phyloP scores from a whole-genome alignment of 2,329 filamentous ascomycete species.

The Hypoxylon sp. region DNA sequence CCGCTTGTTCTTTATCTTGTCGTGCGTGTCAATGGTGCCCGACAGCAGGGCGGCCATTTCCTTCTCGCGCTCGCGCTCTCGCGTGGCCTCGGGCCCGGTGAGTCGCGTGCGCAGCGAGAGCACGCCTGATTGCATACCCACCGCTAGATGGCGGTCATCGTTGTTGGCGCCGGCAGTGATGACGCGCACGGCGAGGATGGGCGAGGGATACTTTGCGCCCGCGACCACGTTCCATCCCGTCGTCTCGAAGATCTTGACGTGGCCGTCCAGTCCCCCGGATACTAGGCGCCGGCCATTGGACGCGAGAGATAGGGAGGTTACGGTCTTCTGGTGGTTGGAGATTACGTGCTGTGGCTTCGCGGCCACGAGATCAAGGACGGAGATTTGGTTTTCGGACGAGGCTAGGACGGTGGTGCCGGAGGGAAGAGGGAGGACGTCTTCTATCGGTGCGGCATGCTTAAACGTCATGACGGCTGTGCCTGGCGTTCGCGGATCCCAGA shows the following conservation, averaged over 20 bases:
- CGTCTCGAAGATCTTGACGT: constrained; percentile 97
- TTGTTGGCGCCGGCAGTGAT: constrained; percentile 76
- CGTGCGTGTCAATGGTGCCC: constrained; percentile 83
- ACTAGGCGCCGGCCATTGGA: constrained; percentile 86
- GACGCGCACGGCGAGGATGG: constrained; percentile 86
- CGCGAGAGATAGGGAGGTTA: constrained; percentile 87
- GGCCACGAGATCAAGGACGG: constrained; percentile 92
- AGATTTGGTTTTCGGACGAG: constrained; percentile 87
- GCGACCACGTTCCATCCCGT: constrained; percentile 96
- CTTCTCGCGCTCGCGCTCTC: constrained; percentile 82
- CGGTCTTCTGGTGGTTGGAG: constrained; percentile 97
- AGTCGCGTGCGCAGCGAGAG: constrained; percentile 91
- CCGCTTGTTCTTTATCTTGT: constrained; percentile 78
- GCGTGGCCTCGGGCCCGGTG: constrained; percentile 83
- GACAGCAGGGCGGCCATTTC: constrained; percentile 87
- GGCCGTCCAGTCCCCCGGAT: constrained; percentile 91
- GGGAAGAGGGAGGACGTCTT: constrained; percentile 88
- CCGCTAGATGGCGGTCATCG: constrained; percentile 92
- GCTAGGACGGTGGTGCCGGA: constrained; percentile 90
- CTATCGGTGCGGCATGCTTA: constrained; percentile 91
- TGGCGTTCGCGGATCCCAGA: constrained; percentile 91
- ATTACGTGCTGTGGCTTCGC: constrained; percentile 89
- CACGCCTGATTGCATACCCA: constrained; percentile 95
- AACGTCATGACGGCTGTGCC: constrained; percentile 86
- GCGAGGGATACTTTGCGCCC: constrained; percentile 92